phyloP scores from a whole-genome alignment of 1,284 basidiomycete genomes.

The Tylopilus sp. region DNA sequence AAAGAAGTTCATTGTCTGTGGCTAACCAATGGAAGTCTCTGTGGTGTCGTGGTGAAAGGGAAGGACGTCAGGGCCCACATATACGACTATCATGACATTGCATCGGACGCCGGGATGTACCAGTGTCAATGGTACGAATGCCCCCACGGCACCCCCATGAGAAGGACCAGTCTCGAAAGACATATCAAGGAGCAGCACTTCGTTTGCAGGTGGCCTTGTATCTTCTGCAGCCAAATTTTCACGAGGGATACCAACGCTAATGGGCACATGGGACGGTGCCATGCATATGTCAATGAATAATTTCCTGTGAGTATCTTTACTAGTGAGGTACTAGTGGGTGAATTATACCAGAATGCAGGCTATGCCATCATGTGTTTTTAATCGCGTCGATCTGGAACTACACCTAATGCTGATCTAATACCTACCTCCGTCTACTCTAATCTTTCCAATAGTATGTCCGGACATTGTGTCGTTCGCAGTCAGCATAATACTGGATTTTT shows the following conservation, averaged over 20 bases:
- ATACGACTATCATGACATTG: conserved; percentile 5
- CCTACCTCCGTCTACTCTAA: conserved; percentile 1
- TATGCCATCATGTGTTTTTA: not conserved
- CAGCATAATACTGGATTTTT: not conserved
- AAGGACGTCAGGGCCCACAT: conserved; percentile 12
- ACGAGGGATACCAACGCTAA: conserved; percentile 6
- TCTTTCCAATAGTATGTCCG: not conserved
- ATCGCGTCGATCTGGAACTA: not conserved
- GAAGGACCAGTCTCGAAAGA: conserved; percentile 8
- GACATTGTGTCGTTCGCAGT: not conserved
- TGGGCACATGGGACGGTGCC: not conserved
- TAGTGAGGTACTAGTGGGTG: not conserved
- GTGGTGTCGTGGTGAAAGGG: not conserved
- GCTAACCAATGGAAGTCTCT: not conserved
- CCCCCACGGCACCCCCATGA: not conserved
- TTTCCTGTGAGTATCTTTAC: conserved; percentile 5
- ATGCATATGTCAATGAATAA: not conserved
- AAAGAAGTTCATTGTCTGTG: conserved; percentile 7
- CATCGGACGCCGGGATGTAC: conserved; percentile 1
- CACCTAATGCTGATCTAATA: not conserved
- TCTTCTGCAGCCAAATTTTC: not conserved
- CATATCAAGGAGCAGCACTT: conserved; percentile 16
- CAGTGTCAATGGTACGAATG: conserved; percentile 14
- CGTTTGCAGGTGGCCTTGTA: conserved; percentile 11
- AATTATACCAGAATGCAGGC: conserved; percentile 1